Base-by-base conservation (phyloP, 352 stramenopile species). In the Discostella stelligera region DNA sequence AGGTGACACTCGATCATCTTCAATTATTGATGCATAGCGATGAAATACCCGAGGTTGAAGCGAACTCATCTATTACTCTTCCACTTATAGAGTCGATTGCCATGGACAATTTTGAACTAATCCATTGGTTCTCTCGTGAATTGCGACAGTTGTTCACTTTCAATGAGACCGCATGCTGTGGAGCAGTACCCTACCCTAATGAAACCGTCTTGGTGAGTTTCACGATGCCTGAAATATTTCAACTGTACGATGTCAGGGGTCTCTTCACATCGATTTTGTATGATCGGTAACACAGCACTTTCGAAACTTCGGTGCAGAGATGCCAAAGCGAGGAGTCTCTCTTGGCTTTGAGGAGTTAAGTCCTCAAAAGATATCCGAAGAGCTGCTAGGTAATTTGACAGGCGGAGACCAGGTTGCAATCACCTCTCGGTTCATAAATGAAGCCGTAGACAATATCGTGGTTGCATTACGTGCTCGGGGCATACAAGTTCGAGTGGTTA, bases 281-380 rank as follows among this genome's bases (percentile, higher is more conserved):
- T 58, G 0, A 7, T 59, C 37, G 6, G 20, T 32, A 32, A 25
- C 18, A 41, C 52, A 59, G 25, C 71, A 79, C 16, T 59, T 60
- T 49, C 65, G 71, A 46, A 67, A 67, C 52, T 79, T 70, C n/a
- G 39, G 41, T n/a, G 21, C 50, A 13, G 71, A 79, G 50, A 79
- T 79, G 71, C 71, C 71, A 37, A 55, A 32, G 25, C 4, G 5
- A 58, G 64, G 52, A 60, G 61, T 53, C 8, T 6, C 13, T 32
- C 46, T 68, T 16, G 78, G 77, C 48, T 87, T 83, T 62, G 69
- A 85, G 58, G 82, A 89, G 68, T 41, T 86, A 8, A 58, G 41
- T 16, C 70, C 82, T 13, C 32, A 71, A 14, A 52, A 74, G 56
- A 74, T 69, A 41, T 70, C 39, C 0, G 58, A 63, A 11, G 30